A percentile compares a stretch with the other conserved stretches of the same genome.
Evolutionary conservation across 257 asterid genomes (phyloP).

Genomic region (Solanum habrochaites): DNA sequence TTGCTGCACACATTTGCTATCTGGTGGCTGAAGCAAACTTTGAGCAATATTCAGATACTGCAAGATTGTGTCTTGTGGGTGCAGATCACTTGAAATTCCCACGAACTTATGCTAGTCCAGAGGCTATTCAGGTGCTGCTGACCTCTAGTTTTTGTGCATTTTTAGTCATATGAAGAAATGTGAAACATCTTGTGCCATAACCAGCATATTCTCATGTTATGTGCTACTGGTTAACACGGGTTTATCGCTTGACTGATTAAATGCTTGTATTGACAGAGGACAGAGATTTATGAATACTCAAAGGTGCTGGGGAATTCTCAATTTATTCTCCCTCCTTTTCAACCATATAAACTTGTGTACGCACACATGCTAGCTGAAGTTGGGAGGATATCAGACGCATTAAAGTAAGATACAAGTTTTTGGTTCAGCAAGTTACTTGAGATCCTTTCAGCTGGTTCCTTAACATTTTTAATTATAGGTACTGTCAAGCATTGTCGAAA

Average conservation of each 20-base stretch:
- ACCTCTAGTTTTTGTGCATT: neutral
- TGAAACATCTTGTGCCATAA: neutral
- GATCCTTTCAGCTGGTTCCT: conserved; percentile 1
- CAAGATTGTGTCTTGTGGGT: conserved; percentile 93
- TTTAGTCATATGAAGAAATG: neutral
- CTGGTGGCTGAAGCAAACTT: conserved; percentile 89
- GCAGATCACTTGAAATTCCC: conserved; percentile 93
- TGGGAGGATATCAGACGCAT: conserved; percentile 84
- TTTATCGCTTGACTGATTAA: neutral
- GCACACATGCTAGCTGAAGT: conserved; percentile 96
- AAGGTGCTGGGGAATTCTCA: conserved; percentile 91
- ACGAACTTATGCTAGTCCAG: conserved; percentile 89
- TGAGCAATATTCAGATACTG: conserved; percentile 75
- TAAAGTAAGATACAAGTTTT: conserved; percentile 40
- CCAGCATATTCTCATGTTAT: neutral
- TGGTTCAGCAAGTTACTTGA: neutral
- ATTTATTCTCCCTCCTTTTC: conserved; percentile 81
- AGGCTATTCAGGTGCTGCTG: conserved; percentile 82
- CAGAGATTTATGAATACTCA: conserved; percentile 89
- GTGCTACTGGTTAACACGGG: neutral
- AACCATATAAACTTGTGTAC: conserved; percentile 86
- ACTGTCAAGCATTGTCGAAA: conserved; percentile 79
- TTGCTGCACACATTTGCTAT: conserved; percentile 95
- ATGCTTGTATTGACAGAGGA: conserved; percentile 51
- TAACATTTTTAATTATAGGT: conserved; percentile 35